A percentile compares a stretch with the other conserved stretches of the same genome.
phyloP scores from a whole-genome alignment of 768 basidiomycete genomes.

The Pisolithus albus region DNA sequence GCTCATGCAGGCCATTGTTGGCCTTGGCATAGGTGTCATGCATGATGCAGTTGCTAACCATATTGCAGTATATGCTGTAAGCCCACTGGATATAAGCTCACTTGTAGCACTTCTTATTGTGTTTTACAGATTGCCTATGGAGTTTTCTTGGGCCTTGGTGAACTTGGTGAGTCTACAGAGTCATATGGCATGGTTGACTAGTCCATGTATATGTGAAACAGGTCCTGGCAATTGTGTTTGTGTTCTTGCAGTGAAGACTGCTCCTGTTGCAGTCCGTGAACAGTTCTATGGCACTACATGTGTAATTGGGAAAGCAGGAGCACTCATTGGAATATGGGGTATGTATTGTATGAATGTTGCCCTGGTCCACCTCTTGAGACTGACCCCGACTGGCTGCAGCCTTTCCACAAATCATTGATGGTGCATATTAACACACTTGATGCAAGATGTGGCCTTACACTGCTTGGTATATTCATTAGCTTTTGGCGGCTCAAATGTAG shows the following conservation, averaged over 20 bases:
- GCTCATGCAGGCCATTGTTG: slow-evolving; percentile 59
- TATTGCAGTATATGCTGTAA: slow-evolving; percentile 66
- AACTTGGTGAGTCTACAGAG: slow-evolving; percentile 48
- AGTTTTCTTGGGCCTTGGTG: slow-evolving; percentile 84
- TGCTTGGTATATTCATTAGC: slow-evolving; percentile 27
- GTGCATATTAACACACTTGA: no score
- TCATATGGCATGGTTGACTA: slow-evolving; percentile 20
- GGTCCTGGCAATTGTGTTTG: no score
- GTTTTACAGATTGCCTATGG: slow-evolving; percentile 68
- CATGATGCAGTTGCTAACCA: slow-evolving; percentile 57
- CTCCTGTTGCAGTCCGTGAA: no score
- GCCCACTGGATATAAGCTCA: slow-evolving; percentile 11
- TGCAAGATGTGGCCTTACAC: no score
- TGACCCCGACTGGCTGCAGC: no score
- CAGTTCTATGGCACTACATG: no score
- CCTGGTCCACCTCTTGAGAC: slow-evolving; percentile 24
- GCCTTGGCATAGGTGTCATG: slow-evolving; percentile 86
- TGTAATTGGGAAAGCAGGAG: no score
- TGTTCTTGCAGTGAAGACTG: no score
- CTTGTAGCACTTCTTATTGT: background rate
- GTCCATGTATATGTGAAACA: no score
- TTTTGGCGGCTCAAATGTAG: slow-evolving; percentile 49
- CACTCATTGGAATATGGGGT: no score
- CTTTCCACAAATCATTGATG: no score
- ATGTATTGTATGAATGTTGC: no score